Evolutionary conservation across 1,139 yeast species (phyloP).

Genomic region (Candida pseudoviswanathii): DNA sequence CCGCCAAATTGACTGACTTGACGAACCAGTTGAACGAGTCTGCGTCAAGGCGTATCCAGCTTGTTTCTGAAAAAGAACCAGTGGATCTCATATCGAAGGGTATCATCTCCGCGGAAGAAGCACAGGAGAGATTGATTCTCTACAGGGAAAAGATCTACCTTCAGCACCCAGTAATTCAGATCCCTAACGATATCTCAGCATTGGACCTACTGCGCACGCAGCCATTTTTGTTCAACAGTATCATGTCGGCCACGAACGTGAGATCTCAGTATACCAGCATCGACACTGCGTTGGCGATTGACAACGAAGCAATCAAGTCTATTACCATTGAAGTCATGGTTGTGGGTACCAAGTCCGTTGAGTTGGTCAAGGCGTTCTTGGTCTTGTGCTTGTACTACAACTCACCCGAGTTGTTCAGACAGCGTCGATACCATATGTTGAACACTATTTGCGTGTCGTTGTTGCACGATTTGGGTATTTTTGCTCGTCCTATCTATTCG

Average conservation of each 20-base stretch:
- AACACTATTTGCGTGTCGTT: slow-evolving; percentile 67
- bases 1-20: slow-evolving; percentile 33
- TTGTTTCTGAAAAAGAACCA: slow-evolving; percentile 24
- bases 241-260: slow-evolving; percentile 64
- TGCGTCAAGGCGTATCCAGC: slow-evolving; percentile 42
- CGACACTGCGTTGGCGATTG: slow-evolving; percentile 44
- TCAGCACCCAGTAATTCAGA: slow-evolving; percentile 55
- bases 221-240: slow-evolving; percentile 65
- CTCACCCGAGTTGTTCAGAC: slow-evolving; percentile 78
- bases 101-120: slow-evolving; percentile 50
- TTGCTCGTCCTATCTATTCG: slow-evolving; percentile 46
- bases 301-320: slow-evolving; percentile 59
- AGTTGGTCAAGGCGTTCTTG: slow-evolving; percentile 63
- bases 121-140: slow-evolving; percentile 43
- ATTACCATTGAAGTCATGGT: slow-evolving; percentile 66
- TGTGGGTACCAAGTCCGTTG: slow-evolving; percentile 72
- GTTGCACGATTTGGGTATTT: slow-evolving; percentile 75
- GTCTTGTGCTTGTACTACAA: slow-evolving; percentile 78
- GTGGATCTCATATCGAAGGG: slow-evolving; percentile 53
- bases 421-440: slow-evolving; percentile 73
- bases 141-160: slow-evolving; percentile 44
- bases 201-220: slow-evolving; percentile 50
- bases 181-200: slow-evolving; percentile 46
- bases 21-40: slow-evolving; percentile 35
- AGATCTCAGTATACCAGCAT: slow-evolving; percentile 31